Percentiles rank a stretch among this genome's conserved stretches.
These are phyloP conservation scores for Kodamaea nitidulidarum DNA, from an alignment of 805 yeast genomes.

Conservation along the genomic window DNA sequence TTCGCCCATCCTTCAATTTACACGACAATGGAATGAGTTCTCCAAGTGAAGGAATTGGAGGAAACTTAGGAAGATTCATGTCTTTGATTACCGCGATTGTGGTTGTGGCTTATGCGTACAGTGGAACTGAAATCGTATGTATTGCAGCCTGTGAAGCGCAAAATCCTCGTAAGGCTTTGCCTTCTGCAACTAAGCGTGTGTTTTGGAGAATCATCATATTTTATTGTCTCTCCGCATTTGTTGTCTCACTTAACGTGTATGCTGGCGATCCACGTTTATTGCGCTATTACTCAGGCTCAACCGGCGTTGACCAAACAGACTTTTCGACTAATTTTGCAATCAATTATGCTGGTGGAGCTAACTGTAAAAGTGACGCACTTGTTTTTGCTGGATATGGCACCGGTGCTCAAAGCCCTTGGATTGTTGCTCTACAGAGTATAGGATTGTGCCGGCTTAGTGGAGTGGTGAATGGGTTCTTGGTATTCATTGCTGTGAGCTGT, in stretches of 20 bases:
- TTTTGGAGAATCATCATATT: constrained; percentile 66
- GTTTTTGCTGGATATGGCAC: constrained; percentile 33
- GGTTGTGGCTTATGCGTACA: constrained; percentile 69
- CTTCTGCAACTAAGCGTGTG: constrained; percentile 70
- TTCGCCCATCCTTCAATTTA: constrained; percentile 68
- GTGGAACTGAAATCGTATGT: constrained; percentile 79
- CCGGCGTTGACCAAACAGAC: constrained; percentile 24
- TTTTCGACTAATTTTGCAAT: constrained; percentile 27
- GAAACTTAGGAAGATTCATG: constrained; percentile 56
- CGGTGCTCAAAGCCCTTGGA: constrained; percentile 45
- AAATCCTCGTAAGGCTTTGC: constrained; percentile 72
- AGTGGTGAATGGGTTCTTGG: constrained; percentile 41
- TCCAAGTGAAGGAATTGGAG: constrained; percentile 53
- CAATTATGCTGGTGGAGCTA: constrained; percentile 31
- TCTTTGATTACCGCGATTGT: constrained; percentile 58
- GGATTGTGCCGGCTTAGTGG: constrained; percentile 34
- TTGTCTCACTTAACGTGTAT: constrained; percentile 68
- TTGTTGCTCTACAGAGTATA: constrained; percentile 39
- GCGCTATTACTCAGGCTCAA: constrained; percentile 44
- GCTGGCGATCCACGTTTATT: constrained; percentile 73
- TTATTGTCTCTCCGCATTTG: constrained; percentile 62
- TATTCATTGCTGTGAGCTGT: constrained; percentile 44
- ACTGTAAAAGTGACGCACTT: constrained; percentile 23
- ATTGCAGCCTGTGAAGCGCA: constrained; percentile 85
- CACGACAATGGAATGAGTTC: constrained; percentile 54